Base-by-base conservation (phyloP, 2,329 filamentous ascomycete species). In the Pseudogymnoascus pannorum region DNA sequence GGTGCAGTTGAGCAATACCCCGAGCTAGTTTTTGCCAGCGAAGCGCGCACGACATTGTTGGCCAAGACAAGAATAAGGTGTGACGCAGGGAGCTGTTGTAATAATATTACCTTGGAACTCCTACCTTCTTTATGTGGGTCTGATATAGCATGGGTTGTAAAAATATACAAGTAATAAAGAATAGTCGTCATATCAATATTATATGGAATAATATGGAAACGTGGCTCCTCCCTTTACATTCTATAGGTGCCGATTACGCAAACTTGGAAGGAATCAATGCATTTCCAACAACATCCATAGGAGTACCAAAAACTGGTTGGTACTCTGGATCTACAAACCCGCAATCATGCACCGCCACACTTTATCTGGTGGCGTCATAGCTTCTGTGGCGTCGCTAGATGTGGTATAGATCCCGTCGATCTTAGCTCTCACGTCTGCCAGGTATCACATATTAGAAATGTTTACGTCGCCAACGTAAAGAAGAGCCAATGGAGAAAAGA, bases 121-220 rank as follows among this genome's bases (percentile, higher is more conserved):
- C n/a, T 54, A 31, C 24, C 48, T 26, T 31, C 1, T 31, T 18
- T 18, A 31, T 54, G 48, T 54, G 26, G 48, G 48, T 54, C 48
- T 31, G 48, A 54, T 54, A 31, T 54, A 54, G 20, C 48, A 54
- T 14, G 18, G 26, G 14, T 20, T 54, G 48, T 54, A 54, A 54
- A 54, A 54, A 54, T 54, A 54, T 54, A 54, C 48, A 29, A 14
- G 29, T 18, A 54, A 54, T 26, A 16, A 54, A 31, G 26, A 54
- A 29, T 54, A 11, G 48, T 54, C 48, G 48, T 54, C 48, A 54
- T 54, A 31, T 54, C 48, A 54, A 54, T 48, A 54, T 31, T 54
- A n/a, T 18, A 3, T 54, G 8, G 48, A 54, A 54, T 54, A 31
- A 31, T 54, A 18, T 54, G 48, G 48, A 54, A 54, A 54, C n/a